Evolutionary conservation across 306 rosid species (phyloP), one percentile per base, ranked within the genome.

Genomic region (Lagenaria siceraria): DNA sequence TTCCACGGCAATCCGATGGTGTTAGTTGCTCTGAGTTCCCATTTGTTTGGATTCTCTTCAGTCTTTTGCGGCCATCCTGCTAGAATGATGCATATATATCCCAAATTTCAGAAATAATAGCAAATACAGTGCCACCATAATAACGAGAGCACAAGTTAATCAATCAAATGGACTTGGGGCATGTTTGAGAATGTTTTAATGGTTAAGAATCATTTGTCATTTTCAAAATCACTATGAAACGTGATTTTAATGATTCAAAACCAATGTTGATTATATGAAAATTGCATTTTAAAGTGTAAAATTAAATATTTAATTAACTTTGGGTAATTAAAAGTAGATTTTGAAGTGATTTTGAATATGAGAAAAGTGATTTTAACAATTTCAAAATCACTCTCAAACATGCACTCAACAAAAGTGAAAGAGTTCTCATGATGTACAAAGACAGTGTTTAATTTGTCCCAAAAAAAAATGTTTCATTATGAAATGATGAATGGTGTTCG

Each of bases 51-150:
- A 85, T 84, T 83, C 88, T 96, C 89, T 86, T 92, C 86, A 90
- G 80, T 70, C 98, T 86, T 78, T 87, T 90, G 17, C 87, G 84
- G 31, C 46, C 62, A 64, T 88, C 97, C 99, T 92, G 93, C 36
- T 35, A 64, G 2, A 33, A 63, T n/a, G 59, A 74, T n/a, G 7
- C 31, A 53, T 0, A 49, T 13, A 70, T 46, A 74, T 51, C 49
- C 65, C 65, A 80, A 66, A 54, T 38, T 27, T 77, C 64, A 75
- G 74, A 79, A 48, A 12, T 13, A 61, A 24, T 3, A 11, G 6
- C 22, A 71, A 71, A 17, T 71, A 25, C 1, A 22, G 75, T 70
- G 4, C 7, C 27, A 46, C 54, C 10, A 68, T 70, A 48, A 21
- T 24, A 31, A 25, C 8, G 5, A 3, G 17, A 22, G 24, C 24